Conservation (phyloP, 257 asterid species). For the Prunella vulgaris region DNA sequence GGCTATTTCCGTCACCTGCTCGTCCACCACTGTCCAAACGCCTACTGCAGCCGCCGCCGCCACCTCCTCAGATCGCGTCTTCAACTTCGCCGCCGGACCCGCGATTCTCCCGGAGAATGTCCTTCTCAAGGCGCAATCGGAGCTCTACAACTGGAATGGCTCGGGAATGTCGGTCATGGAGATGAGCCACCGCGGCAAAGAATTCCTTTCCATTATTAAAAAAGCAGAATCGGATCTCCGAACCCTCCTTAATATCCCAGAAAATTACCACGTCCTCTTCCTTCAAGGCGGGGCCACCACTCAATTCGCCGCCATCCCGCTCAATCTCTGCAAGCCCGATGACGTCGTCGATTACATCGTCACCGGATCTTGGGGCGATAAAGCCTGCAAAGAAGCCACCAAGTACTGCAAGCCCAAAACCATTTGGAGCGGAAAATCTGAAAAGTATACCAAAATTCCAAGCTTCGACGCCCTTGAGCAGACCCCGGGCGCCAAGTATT, state of each 20-base stretch:
- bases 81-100: conserved; percentile 88
- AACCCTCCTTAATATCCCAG: conserved; percentile 49
- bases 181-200: conserved; percentile 93
- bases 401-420: conserved; percentile 69
- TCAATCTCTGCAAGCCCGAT: conserved; percentile 45
- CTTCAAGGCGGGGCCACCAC: conserved; percentile 97
- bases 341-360: conserved; percentile 67
- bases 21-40: conserved; percentile 40
- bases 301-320: conserved; percentile 78
- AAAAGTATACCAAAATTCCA: conserved; percentile 62
- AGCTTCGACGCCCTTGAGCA: conserved; percentile 44
- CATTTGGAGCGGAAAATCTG: conserved; percentile 82
- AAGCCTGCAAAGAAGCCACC: conserved; percentile 71
- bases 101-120: conserved; percentile 78
- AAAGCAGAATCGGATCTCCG: conserved; percentile 85
- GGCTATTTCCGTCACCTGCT: conserved; percentile 40
- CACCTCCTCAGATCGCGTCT: conserved; percentile 58
- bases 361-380: conserved; percentile 96
- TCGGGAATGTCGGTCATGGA: conserved; percentile 94
- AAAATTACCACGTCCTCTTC: conserved; percentile 68
- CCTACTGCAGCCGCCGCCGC: conserved; percentile 25
- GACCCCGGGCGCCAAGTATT: conserved; percentile 50
- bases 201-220: conserved; percentile 73
- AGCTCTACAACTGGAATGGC: conserved; percentile 69
- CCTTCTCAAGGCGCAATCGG: conserved; percentile 72